These are phyloP conservation scores for Ascosphaera acerosa DNA, from an alignment of 2,329 filamentous ascomycete genomes.

Conservation along the genomic window DNA sequence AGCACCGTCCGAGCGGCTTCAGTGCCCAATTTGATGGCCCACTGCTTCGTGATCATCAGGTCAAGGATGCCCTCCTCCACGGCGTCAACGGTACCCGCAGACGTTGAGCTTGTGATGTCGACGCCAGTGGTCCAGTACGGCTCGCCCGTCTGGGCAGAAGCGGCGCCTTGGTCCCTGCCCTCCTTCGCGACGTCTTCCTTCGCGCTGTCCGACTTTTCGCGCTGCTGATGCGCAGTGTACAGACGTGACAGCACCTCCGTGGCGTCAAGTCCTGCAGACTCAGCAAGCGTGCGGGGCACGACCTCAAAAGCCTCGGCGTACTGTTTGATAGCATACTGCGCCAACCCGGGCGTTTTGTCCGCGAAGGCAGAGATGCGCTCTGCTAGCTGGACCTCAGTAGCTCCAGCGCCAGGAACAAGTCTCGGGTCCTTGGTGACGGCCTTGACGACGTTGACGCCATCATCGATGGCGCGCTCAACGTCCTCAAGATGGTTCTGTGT, in stretches of 20 bases:
- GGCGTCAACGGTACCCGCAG: constrained; percentile 60
- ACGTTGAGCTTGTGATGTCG: constrained; percentile 72
- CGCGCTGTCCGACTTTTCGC: constrained; percentile 15
- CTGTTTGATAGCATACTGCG: constrained; percentile 94
- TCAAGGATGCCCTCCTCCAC: constrained; percentile 77
- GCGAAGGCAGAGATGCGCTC: constrained; percentile 76
- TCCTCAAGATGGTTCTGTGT: constrained; percentile 98
- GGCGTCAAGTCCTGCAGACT: constrained; percentile 90
- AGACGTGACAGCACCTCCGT: constrained; percentile 86
- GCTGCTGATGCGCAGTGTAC: constrained; percentile 66
- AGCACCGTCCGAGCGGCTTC: constrained; percentile 84
- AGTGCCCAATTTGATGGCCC: constrained; percentile 91
- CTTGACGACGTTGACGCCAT: constrained; percentile 28
- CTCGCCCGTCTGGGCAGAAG: constrained; percentile 32
- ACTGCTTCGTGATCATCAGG: constrained; percentile 72
- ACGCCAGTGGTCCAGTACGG: constrained; percentile 80
- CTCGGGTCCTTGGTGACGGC: constrained; percentile 32
- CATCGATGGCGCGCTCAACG: constrained; percentile 80
- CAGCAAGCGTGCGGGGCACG: constrained; percentile 82
- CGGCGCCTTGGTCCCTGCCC: constrained; percentile 13
- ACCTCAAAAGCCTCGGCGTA: constrained; percentile 94
- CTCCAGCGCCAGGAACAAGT: constrained; percentile 79
- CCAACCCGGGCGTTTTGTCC: constrained; percentile 75
- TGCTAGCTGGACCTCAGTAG: constrained; percentile 79
- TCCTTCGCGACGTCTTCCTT: constrained; percentile 37